phyloP scores from a whole-genome alignment of 139 green algal genomes.

The Micromonas commoda region DNA sequence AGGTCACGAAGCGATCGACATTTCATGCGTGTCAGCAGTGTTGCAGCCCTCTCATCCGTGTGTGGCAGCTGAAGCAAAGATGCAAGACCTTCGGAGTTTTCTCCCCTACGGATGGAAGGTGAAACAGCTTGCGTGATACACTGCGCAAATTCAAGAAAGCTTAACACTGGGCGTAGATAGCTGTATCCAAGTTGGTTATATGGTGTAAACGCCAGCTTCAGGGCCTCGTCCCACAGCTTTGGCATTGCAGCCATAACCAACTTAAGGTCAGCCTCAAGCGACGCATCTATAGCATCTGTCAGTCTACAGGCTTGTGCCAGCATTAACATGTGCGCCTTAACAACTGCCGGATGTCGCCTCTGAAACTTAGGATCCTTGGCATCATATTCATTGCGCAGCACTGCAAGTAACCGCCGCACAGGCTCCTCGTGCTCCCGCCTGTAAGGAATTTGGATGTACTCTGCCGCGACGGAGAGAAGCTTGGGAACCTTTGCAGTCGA shows the following conservation, averaged over 20 bases:
- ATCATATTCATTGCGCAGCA: constrained; percentile 43
- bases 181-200: background rate
- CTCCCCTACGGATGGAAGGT: background rate
- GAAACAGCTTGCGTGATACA: constrained; percentile 15
- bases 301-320: constrained; percentile 31
- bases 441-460: constrained; percentile 45
- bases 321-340: constrained; percentile 44
- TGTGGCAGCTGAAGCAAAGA: constrained; percentile 8
- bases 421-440: constrained; percentile 31
- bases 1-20: background rate
- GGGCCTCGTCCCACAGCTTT: background rate
- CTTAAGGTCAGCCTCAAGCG: background rate
- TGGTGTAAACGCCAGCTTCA: background rate
- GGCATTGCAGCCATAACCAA: background rate
- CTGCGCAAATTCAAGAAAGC: constrained; percentile 1
- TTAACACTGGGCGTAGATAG: background rate
- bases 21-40: background rate
- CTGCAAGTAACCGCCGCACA: constrained; percentile 28
- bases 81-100: background rate
- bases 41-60: background rate
- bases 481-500: constrained; percentile 41
- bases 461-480: constrained; percentile 31
- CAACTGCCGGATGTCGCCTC: constrained; percentile 17
- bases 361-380: constrained; percentile 38
- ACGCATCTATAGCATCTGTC: background rate